These are phyloP conservation scores for Carpinus viminea DNA, from an alignment of 306 rosid species.

Conservation along the genomic window DNA sequence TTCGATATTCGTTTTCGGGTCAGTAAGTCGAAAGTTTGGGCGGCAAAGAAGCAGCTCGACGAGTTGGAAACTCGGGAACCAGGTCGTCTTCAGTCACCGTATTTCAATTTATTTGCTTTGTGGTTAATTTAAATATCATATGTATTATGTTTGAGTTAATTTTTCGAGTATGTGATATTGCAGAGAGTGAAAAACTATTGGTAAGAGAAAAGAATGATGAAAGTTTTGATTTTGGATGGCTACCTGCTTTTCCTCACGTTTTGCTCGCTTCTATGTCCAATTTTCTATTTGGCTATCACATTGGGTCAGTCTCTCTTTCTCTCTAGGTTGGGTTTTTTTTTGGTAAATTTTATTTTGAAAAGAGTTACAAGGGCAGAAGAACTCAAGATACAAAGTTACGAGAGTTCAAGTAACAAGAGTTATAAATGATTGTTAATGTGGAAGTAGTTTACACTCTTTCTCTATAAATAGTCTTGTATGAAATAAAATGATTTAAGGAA, in stretches of 20 bases:
- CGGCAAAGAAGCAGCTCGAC: slow-evolving; percentile 43
- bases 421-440: too few species aligned
- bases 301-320: slow-evolving; percentile 54
- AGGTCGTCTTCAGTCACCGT: slow-evolving; percentile 27
- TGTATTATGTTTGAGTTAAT: background rate
- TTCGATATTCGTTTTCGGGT: slow-evolving; percentile 23
- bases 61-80: slow-evolving; percentile 17
- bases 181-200: slow-evolving; percentile 40
- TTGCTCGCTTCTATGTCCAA: slow-evolving; percentile 74
- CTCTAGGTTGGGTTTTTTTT: background rate
- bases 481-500: too few species aligned
- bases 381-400: background rate
- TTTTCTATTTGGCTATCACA: slow-evolving; percentile 87
- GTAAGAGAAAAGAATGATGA: slow-evolving; percentile 21
- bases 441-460: too few species aligned
- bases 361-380: too few species aligned
- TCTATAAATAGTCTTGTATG: too few species aligned
- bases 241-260: slow-evolving; percentile 80
- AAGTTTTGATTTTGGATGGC: slow-evolving; percentile 59
- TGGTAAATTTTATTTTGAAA: background rate
- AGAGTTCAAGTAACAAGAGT: too few species aligned
- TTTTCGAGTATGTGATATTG: background rate
- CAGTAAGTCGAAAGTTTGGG: slow-evolving; percentile 30
- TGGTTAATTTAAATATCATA: background rate
- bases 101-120: background rate